Conservation (phyloP, 2,329 filamentous ascomycete genomes). For the Monosporascus cannonballus region DNA sequence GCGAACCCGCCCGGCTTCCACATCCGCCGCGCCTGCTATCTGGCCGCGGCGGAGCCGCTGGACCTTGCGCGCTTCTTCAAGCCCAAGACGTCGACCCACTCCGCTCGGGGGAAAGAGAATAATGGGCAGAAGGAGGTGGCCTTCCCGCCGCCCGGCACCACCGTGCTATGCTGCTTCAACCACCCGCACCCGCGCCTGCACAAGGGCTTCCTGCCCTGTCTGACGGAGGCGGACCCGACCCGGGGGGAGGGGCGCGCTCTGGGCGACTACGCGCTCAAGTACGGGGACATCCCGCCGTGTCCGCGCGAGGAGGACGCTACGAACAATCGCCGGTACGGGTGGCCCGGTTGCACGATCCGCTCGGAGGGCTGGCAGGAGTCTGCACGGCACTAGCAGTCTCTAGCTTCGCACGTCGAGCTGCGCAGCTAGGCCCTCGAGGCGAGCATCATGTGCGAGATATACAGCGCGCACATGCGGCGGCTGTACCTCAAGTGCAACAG, state of each 20-base stretch:
- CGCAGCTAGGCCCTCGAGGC: constrained; percentile 12
- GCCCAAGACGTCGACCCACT: constrained; percentile 11
- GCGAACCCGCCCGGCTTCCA: constrained; percentile 26
- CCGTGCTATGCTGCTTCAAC: constrained; percentile 32
- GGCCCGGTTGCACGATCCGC: constrained; percentile 29
- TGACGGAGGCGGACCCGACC: constrained; percentile 24
- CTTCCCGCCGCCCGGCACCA: no score
- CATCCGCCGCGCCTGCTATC: constrained; percentile 31
- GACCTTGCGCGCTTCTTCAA: constrained; percentile 25
- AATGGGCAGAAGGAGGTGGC: no score
- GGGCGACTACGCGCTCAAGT: constrained; percentile 21
- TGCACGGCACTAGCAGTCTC: constrained; percentile 16
- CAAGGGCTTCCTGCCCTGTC: constrained; percentile 11
- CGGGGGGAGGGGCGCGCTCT: constrained; percentile 19
- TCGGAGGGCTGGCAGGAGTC: constrained; percentile 31
- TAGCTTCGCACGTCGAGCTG: constrained; percentile 25
- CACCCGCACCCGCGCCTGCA: constrained; percentile 20
- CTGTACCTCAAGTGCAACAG: constrained; percentile 26
- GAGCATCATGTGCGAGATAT: constrained; percentile 30
- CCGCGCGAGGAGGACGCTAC: constrained; percentile 15
- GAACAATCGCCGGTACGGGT: constrained; percentile 29
- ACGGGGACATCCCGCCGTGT: constrained; percentile 24
- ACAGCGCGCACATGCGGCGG: constrained; percentile 30
- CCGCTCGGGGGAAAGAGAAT: no score
- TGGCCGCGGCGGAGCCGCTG: constrained; percentile 25